These are phyloP conservation scores for Penicillium sp. DNA, from an alignment of 2,329 filamentous ascomycete species.

Conservation along the genomic window DNA sequence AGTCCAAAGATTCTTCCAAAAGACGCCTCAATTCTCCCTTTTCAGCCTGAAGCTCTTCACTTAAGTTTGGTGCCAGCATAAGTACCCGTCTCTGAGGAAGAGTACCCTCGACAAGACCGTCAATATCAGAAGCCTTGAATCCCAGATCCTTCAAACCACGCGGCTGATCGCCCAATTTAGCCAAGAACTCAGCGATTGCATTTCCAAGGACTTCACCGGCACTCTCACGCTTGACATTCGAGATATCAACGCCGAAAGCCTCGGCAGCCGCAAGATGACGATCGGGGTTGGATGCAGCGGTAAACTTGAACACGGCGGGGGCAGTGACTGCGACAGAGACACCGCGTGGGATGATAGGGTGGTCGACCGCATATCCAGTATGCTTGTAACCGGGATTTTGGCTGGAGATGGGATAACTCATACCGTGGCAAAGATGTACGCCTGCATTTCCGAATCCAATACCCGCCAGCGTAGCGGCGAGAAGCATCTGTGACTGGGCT, in stretches of 20 bases:
- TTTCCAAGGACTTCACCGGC: constrained; percentile 88
- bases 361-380: constrained; percentile 75
- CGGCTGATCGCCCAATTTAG: constrained; percentile 86
- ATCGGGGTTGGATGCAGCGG: constrained; percentile 86
- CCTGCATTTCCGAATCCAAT: constrained; percentile 98
- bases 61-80: constrained; percentile 85
- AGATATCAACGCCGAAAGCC: constrained; percentile 86
- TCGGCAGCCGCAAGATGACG: constrained; percentile 89
- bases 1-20: constrained; percentile 67
- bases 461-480: constrained; percentile 90
- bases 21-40: constrained; percentile 71
- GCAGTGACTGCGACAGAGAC: constrained; percentile 94
- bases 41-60: constrained; percentile 69
- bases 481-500: constrained; percentile 92
- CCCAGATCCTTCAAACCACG: constrained; percentile 81
- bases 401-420: constrained; percentile 96
- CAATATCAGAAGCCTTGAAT: constrained; percentile 75
- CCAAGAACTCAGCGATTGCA: constrained; percentile 79
- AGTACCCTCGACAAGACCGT: constrained; percentile 87
- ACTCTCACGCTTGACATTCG: constrained; percentile 82
- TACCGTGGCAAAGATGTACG: constrained; percentile 86
- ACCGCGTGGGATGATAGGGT: constrained; percentile 89
- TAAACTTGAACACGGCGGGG: constrained; percentile 93
- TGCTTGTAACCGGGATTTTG: constrained; percentile 94
- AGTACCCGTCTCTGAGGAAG: constrained; percentile 89